These are phyloP conservation scores for Agrocybe chaxingu DNA, from an alignment of 768 basidiomycete genomes.

Conservation along the genomic window DNA sequence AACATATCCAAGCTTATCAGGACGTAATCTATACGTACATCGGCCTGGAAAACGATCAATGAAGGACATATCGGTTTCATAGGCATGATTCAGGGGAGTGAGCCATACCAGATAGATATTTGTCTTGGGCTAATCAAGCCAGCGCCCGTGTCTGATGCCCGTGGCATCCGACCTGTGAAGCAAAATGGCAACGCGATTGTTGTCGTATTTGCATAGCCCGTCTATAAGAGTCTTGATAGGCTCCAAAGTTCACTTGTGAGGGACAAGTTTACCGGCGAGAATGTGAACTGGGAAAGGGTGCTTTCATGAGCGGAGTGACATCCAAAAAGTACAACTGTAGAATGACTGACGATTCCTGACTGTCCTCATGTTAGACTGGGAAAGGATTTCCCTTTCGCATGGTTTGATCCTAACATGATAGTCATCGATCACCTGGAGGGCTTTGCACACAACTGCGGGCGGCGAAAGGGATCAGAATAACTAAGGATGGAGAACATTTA, in stretches of 20 bases:
- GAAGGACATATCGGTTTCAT: neutral
- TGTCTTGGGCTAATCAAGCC: conserved; percentile 65
- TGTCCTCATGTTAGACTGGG: conserved; percentile 57
- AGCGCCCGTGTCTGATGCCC: conserved; percentile 29
- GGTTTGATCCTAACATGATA: conserved; percentile 62
- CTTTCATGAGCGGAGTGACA: neutral
- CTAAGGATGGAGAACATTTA: neutral
- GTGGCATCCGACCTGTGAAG: conserved; percentile 39
- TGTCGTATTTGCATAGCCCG: conserved; percentile 65
- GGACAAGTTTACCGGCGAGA: conserved; percentile 69
- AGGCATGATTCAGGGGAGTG: neutral
- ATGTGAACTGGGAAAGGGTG: conserved; percentile 55
- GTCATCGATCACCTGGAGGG: conserved; percentile 64
- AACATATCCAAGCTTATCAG: conserved; percentile 73
- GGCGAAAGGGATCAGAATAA: neutral
- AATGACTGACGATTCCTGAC: conserved; percentile 51
- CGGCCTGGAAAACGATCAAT: conserved; percentile 39
- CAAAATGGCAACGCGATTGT: conserved; percentile 62
- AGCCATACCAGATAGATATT: conserved; percentile 63
- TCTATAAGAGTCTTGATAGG: conserved; percentile 70
- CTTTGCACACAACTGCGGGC: conserved; percentile 59
- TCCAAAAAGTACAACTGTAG: neutral
- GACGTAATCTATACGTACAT: conserved; percentile 71
- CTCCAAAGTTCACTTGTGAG: conserved; percentile 59
- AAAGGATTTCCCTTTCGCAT: conserved; percentile 57